phyloP scores from a whole-genome alignment of 2,329 filamentous ascomycete genomes.

The Exserohilum turcica region DNA sequence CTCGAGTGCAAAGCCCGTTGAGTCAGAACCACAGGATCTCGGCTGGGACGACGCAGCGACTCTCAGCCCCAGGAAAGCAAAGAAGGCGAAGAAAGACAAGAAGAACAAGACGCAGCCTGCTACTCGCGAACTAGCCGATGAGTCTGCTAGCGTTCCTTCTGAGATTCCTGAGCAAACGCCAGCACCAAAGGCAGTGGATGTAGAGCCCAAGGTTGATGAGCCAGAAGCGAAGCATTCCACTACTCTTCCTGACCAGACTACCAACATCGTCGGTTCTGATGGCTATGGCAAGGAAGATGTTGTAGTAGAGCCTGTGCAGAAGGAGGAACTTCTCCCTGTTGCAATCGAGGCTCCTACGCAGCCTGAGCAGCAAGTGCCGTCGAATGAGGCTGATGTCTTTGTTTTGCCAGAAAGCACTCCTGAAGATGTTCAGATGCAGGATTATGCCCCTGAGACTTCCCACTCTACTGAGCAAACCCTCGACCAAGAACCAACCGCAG shows the following conservation, averaged over 20 bases:
- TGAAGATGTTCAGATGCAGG: background rate
- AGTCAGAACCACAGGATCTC: conserved; percentile 14
- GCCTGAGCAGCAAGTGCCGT: background rate
- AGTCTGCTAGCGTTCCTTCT: background rate
- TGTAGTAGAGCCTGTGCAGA: background rate
- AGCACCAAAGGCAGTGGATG: background rate
- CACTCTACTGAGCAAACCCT: background rate
- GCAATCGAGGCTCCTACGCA: background rate
- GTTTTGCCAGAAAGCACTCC: conserved; percentile 1
- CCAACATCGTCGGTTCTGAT: background rate
- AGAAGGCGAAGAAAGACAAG: conserved; percentile 40
- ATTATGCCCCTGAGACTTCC: background rate
- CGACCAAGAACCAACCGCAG: background rate
- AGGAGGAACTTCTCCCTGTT: background rate
- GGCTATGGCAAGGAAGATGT: background rate
- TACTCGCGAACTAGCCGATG: conserved; percentile 11
- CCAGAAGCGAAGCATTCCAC: background rate
- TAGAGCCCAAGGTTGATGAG: background rate
- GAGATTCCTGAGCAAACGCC: conserved; percentile 3
- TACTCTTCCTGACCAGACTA: background rate
- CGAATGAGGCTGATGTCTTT: background rate
- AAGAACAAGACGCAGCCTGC: conserved; percentile 29
- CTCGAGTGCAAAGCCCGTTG: background rate
- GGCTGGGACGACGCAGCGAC: conserved; percentile 20
- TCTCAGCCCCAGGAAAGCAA: conserved; percentile 26